These are phyloP conservation scores for Lasiosphaeria ovina DNA, from an alignment of 495 filamentous ascomycete species.

Conservation along the genomic window DNA sequence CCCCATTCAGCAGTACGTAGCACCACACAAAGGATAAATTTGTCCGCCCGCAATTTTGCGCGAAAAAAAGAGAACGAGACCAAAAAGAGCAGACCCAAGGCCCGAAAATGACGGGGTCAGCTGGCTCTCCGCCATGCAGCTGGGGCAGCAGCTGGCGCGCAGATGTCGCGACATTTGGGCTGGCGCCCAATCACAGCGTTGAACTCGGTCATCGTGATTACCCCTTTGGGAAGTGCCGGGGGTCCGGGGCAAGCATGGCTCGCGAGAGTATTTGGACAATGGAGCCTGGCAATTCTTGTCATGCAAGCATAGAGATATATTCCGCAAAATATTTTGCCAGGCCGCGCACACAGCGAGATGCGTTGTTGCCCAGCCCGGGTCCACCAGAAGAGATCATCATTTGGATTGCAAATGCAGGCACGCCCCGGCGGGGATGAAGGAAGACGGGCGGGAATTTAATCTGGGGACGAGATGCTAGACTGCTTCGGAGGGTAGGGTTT, in stretches of 20 bases:
- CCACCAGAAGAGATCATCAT: background rate
- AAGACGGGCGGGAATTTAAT: background rate
- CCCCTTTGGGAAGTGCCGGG: constrained; percentile 1
- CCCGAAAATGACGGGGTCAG: background rate
- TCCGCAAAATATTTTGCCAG: background rate
- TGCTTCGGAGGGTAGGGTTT: background rate
- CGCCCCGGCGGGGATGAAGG: background rate
- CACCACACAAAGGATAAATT: too few species aligned
- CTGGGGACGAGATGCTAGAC: background rate
- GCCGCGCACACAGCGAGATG: too few species aligned
- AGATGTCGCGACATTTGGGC: background rate
- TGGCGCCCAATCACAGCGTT: constrained; percentile 15
- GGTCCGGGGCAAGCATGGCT: background rate
- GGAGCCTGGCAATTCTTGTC: background rate
- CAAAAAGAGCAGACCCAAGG: background rate
- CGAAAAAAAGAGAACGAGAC: background rate
- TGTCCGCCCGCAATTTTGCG: background rate
- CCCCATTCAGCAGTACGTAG: too few species aligned
- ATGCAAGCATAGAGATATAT: background rate
- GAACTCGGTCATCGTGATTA: constrained; percentile 14
- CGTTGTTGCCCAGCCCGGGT: background rate
- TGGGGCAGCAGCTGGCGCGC: background rate
- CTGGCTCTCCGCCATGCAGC: background rate
- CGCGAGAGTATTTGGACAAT: background rate
- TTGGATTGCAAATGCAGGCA: background rate